Percentiles rank a stretch among this genome's conserved stretches.
Conservation (phyloP, 1,284 basidiomycete genomes). For the Apiotrichum mycotoxinovorans region DNA sequence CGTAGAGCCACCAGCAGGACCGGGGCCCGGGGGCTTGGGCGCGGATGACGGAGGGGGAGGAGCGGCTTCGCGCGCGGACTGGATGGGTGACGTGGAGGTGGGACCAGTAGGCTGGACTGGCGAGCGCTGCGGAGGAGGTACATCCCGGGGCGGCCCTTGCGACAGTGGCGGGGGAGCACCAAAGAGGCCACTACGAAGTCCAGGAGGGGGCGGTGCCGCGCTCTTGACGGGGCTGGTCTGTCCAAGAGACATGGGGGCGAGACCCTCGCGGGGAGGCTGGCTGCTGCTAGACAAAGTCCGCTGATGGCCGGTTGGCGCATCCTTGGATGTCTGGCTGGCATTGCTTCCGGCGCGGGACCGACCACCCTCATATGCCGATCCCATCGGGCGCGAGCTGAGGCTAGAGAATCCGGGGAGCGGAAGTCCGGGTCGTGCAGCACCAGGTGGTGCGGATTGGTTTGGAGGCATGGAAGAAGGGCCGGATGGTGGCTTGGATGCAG, state of each 20-base stretch:
- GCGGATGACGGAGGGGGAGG: neutral
- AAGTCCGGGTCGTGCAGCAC: constrained; percentile 1
- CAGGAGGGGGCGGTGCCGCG: constrained; percentile 6
- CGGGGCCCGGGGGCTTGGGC: neutral
- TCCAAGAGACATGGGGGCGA: constrained; percentile 12
- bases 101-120: constrained; percentile 14
- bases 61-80: constrained; percentile 8
- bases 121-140: constrained; percentile 12
- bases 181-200: constrained; percentile 10
- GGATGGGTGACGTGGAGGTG: constrained; percentile 10
- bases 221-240: constrained; percentile 17
- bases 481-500: constrained; percentile 8
- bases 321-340: constrained; percentile 11
- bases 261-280: constrained; percentile 12
- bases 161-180: constrained; percentile 19
- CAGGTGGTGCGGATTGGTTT: neutral
- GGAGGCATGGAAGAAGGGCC: constrained; percentile 1
- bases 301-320: constrained; percentile 12
- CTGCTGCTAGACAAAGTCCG: constrained; percentile 17
- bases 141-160: constrained; percentile 7
- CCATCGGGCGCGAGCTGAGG: constrained; percentile 11
- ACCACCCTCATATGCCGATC: constrained; percentile 10
- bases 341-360: constrained; percentile 12
- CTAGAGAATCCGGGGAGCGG: constrained; percentile 15
- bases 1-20: neutral